Percentiles rank a stretch among this genome's conserved stretches.
Conservation (phyloP, 345 rosid species). For the Eucalyptus tenuipes region DNA sequence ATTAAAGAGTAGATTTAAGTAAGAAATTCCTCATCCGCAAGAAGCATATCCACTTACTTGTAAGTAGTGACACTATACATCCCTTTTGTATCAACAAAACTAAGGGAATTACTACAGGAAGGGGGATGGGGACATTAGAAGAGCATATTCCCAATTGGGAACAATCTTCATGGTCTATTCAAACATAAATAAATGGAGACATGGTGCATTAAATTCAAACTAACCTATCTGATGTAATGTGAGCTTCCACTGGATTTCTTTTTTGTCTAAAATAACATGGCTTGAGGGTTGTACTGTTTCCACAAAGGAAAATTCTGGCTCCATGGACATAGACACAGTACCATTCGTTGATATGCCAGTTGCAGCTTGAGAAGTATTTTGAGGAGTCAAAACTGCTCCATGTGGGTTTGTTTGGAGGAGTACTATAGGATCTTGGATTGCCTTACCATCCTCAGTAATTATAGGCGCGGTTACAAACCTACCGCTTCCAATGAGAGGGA, state of each 20-base stretch:
- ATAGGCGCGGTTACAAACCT: constrained; percentile 82
- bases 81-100: background rate
- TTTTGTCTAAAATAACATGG: constrained; percentile 36
- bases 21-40: background rate
- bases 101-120: background rate
- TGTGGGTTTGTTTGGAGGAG: constrained; percentile 53
- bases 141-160: background rate
- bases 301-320: constrained; percentile 8
- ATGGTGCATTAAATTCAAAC: background rate
- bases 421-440: constrained; percentile 75
- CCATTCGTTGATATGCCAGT: background rate
- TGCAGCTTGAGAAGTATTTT: background rate
- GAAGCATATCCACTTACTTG: background rate
- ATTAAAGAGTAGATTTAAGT: background rate
- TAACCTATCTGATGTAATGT: constrained; percentile 94
- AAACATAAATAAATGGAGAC: background rate
- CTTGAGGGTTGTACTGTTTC: constrained; percentile 4
- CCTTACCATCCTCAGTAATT: constrained; percentile 70
- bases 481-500: constrained; percentile 88
- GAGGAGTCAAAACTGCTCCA: constrained; percentile 2
- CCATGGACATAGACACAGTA: background rate
- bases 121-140: background rate
- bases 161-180: background rate
- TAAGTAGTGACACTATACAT: background rate
- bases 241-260: constrained; percentile 79